Base-by-base conservation (phyloP, 371 early-diverging fungal genomes). In the Circinella umbellata region DNA sequence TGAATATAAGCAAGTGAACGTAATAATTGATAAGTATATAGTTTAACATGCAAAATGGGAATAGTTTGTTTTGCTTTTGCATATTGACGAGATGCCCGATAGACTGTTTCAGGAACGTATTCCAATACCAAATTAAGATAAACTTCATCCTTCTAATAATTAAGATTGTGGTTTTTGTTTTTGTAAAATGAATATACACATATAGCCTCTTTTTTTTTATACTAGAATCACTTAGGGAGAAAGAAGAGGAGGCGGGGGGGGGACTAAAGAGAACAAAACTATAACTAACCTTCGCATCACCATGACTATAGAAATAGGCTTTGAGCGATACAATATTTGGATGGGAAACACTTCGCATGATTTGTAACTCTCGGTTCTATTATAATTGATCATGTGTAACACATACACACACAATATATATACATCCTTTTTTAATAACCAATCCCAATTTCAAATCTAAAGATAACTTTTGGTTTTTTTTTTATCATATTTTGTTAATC, bases 1-100 rank as follows among this genome's bases (percentile, higher is more conserved):
- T 89, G 90, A 62, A 83, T 80, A 68, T 80, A 80, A 42, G 94
- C 94, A 61, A 99, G 88, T 63, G 97, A 94, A 59, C 95, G 86
- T 82, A 96, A 90, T 69, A 98, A 80, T 75, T 98, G 98, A 78
- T 98, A 98, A 87, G 98, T 96, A 80, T 96, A 99, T 27, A 98
- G 85, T 89, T 97, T 96, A 70, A 99, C 92, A 70, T 89, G 89
- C 27, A 96, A 83, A 85, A 92, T 91, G 11, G 99, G 98, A 87
- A 99, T 95, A n/a, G 89, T 81, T 79, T 97, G 96, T 83, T 93
- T 96, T 63, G 86, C 81, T 82, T 95, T 95, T 57, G 93, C 86
- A 71, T 90, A 94, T 71, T 94, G 91, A 59, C 95, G 88, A 48
- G 91, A 89, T 38, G 92, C 91, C 27, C 94, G 84, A 81, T 95